Percentiles rank a stretch among this genome's conserved stretches.
phyloP scores from a whole-genome alignment of 2,329 filamentous ascomycete species.

The Phaeosphaeriaceae sp. region DNA sequence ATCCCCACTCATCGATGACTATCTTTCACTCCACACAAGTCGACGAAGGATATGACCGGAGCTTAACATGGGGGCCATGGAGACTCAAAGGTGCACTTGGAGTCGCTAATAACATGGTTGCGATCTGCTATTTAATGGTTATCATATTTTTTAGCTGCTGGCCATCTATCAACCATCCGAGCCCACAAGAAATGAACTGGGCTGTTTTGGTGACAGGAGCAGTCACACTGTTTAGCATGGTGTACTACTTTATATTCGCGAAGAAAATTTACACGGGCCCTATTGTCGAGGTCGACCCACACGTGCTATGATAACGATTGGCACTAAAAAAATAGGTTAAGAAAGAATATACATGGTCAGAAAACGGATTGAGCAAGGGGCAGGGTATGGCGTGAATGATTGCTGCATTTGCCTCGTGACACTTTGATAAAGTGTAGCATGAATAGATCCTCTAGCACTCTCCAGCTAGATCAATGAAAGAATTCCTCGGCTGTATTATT shows the following conservation, averaged over 20 bases:
- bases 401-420: too few species aligned
- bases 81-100: constrained; percentile 37
- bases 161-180: constrained; percentile 29
- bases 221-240: constrained; percentile 37
- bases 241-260: constrained; percentile 40
- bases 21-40: constrained; percentile 29
- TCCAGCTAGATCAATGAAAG: too few species aligned
- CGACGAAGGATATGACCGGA: constrained; percentile 28
- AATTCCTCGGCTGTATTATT: too few species aligned
- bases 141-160: constrained; percentile 48
- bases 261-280: constrained; percentile 41
- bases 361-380: too few species aligned
- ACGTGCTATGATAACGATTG: constrained; percentile 18
- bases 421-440: too few species aligned
- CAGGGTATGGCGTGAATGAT: too few species aligned
- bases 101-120: constrained; percentile 39
- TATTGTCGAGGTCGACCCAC: constrained; percentile 40
- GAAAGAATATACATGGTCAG: background rate
- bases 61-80: constrained; percentile 44
- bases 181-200: constrained; percentile 39
- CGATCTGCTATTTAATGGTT: constrained; percentile 39
- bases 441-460: too few species aligned
- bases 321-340: background rate
- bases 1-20: constrained; percentile 24
- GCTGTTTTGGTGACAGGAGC: constrained; percentile 40